Evolutionary conservation across 2,329 filamentous ascomycete genomes (phyloP), one percentile per base, ranked within the genome.

Genomic region (Hortaea werneckii): DNA sequence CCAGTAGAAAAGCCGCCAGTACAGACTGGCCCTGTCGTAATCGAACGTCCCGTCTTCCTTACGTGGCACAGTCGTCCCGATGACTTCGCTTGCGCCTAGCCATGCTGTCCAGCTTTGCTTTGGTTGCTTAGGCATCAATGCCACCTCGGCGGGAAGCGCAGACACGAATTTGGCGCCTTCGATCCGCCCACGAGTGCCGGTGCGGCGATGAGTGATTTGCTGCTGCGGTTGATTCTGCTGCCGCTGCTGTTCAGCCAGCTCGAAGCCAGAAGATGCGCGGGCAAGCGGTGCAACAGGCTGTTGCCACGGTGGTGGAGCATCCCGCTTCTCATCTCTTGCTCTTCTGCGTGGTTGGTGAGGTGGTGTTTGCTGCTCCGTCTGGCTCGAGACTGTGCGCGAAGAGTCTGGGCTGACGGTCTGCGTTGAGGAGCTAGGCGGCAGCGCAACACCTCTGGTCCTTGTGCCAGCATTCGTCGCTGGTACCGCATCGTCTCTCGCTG

Each of bases 11-110:
- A 79, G 67, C 26, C 70, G 65, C 79, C 79, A 82, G 54, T 82
- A 82, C 45, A 73, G 55, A 51, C 74, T 76, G 5, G 78, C 78
- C 40, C 68, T 71, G 37, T 78, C 77, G 72, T 81, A 85, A 64
- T 95, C 89, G 56, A 95, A 89, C 37, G 79, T 80, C 47, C 85
- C 86, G 38, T 76, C 72, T 44, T 87, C 83, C 44, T 75, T 82
- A 37, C 83, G 74, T 6, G 86, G 86, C 35, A 90, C 79, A 60
- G 83, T 76, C 59, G 80, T 80, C 5, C 85, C 85, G 57, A 90
- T 88, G 64, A 89, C 79, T 56, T 70, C 67, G 6, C 66, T 66
- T 6, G 63, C 64, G 5, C 70, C 69, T 41, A 74, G 57, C 32
- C 71, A 62, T 49, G 54, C 45, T 28, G 52, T 42, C 61, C 58